Conservation (phyloP, 2,329 filamentous ascomycete genomes). For the Didymosphaeria variabile region DNA sequence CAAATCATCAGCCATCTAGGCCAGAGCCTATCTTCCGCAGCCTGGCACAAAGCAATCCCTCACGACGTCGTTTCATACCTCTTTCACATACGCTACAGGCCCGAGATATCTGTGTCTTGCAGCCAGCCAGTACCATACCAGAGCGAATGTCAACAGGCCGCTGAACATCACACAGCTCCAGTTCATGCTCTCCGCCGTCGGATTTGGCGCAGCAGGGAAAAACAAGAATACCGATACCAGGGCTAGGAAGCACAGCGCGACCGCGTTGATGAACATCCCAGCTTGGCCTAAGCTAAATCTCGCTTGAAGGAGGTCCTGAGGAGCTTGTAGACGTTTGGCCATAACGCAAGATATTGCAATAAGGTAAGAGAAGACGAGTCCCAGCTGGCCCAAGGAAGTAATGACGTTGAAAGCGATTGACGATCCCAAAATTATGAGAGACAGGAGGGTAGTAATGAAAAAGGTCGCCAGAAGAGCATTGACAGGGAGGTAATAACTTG, state of each 20-base stretch:
- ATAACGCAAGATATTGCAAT: slow-evolving; percentile 59
- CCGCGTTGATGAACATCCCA: slow-evolving; percentile 55
- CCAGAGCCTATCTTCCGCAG: too few species aligned
- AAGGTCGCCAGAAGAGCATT: slow-evolving; percentile 57
- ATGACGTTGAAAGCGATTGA: slow-evolving; percentile 42
- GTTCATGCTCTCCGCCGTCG: slow-evolving; percentile 54
- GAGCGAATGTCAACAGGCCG: slow-evolving; percentile 54
- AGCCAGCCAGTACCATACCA: slow-evolving; percentile 53
- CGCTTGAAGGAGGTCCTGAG: slow-evolving; percentile 52
- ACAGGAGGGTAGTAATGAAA: slow-evolving; percentile 51
- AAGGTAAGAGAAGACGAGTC: slow-evolving; percentile 36
- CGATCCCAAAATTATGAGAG: slow-evolving; percentile 61
- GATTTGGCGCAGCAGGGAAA: slow-evolving; percentile 50
- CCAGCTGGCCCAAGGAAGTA: slow-evolving; percentile 32
- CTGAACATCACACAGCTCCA: slow-evolving; percentile 59
- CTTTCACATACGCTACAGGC: slow-evolving; percentile 38
- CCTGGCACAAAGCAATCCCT: too few species aligned
- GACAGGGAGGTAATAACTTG: slow-evolving; percentile 47
- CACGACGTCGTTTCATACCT: neutral
- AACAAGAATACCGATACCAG: slow-evolving; percentile 56
- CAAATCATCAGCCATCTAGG: too few species aligned
- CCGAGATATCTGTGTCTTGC: slow-evolving; percentile 54
- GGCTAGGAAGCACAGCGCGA: slow-evolving; percentile 51
- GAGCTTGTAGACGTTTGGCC: slow-evolving; percentile 53
- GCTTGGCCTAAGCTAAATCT: slow-evolving; percentile 58